phyloP scores from a whole-genome alignment of 179 eudicot genomes.

The Amaranthus tricolor region DNA sequence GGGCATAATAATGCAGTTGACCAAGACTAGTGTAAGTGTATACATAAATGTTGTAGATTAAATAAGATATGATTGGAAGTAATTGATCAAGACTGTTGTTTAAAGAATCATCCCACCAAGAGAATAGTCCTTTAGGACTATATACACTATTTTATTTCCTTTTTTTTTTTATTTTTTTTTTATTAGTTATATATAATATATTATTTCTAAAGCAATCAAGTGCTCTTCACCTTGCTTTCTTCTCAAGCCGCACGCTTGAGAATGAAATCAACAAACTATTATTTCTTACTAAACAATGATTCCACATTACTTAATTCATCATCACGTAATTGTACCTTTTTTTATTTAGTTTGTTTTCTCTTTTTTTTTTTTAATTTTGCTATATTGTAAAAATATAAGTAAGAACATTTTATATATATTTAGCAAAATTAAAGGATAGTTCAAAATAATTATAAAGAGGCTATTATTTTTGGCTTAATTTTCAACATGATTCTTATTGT shows the following conservation, averaged over 20 bases:
- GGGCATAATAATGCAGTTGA: conserved; percentile 11
- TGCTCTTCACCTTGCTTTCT: conserved; percentile 24
- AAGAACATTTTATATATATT: background rate
- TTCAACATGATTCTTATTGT: no score
- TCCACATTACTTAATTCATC: background rate
- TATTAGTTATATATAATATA: background rate
- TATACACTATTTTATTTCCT: no score
- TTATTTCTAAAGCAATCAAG: conserved; percentile 23
- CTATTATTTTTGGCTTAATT: background rate
- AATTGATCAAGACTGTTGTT: conserved; percentile 21
- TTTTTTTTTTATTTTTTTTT: no score
- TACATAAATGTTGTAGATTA: conserved; percentile 5
- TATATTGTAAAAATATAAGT: background rate
- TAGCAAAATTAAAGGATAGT: background rate
- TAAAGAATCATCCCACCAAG: conserved; percentile 18
- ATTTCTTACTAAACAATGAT: background rate
- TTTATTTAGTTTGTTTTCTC: no score
- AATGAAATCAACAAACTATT: conserved; percentile 18
- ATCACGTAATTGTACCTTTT: no score
- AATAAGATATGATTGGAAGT: conserved; percentile 25
- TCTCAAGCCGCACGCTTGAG: conserved; percentile 25
- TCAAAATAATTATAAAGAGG: background rate
- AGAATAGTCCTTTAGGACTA: background rate
- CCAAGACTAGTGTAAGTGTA: background rate
- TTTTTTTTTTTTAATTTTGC: background rate